Evolutionary conservation across 176 grass and related monocot species (phyloP), one percentile per base, ranked within the genome.

Genomic region (Tuctoria greenei): DNA sequence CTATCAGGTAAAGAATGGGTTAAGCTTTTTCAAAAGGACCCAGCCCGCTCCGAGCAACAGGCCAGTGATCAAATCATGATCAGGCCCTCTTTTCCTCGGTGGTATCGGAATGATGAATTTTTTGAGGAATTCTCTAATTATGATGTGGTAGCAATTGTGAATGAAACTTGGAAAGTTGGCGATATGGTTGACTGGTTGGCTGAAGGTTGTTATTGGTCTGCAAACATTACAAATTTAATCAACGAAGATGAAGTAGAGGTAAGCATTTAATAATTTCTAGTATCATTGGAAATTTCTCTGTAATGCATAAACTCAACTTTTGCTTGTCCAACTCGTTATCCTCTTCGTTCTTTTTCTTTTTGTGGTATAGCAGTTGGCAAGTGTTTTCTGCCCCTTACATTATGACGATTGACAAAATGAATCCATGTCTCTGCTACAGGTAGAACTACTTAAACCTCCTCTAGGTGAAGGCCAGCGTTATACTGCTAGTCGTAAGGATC

Each of bases 1-100:
- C 28, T 80, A 42, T 47, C 77, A 92, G 90, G 47, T 37, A 72
- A 77, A 6, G 57, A 57, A 68, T 92, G 90, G 90, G 61, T 73
- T 63, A 36, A 21, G 72, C 7, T 88, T 10, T 92, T 88, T 64
- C 75, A 77, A 68, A 83, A 77, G 21, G 43, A 58, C 50, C 71
- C 69, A 60, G 24, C 51, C 45, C 12, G 16, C 26, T 39, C 25
- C 37, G 46, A 76, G 40, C 11, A 42, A 73, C 54, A 63, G 37
- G 56, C 78, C 61, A 59, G 50, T 79, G 27, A 36, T 18, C 42
- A 92, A 49, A 50, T 86, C 59, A 88, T 92, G 86, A n/a, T 92
- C 61, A 80, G 90, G 25, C 90, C 90, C 86, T 15, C 75, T 12
- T 92, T 86, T 86, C 90, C 90, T 83, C 76, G 66, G 52, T 77